These are phyloP conservation scores for Vigna angularis DNA, from an alignment of 306 rosid species.

Conservation along the genomic window DNA sequence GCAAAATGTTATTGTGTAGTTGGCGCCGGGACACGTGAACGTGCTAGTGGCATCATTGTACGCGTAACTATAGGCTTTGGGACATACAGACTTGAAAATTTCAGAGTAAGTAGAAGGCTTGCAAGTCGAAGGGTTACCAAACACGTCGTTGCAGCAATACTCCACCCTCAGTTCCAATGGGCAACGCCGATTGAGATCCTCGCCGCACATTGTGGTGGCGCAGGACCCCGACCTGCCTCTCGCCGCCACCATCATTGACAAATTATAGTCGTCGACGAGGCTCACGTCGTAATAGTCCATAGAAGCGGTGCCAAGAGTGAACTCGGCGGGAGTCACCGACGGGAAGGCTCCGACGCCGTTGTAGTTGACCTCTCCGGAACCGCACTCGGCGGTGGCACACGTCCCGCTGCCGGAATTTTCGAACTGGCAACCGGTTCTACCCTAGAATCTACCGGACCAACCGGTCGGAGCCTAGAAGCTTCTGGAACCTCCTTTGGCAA, in stretches of 20 bases:
- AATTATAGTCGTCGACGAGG: slow-evolving; percentile 89
- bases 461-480: slow-evolving; percentile 74
- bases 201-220: slow-evolving; percentile 67
- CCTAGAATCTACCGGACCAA: slow-evolving; percentile 98
- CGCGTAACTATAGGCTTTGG: slow-evolving; percentile 85
- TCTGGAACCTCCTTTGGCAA: slow-evolving; percentile 53
- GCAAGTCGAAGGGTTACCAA: slow-evolving; percentile 68
- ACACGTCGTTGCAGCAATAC: slow-evolving; percentile 81
- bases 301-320: slow-evolving; percentile 81
- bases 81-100: slow-evolving; percentile 85
- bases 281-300: slow-evolving; percentile 90
- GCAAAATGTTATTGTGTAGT: slow-evolving; percentile 79
- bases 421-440: slow-evolving; percentile 70
- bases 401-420: slow-evolving; percentile 59
- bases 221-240: slow-evolving; percentile 72
- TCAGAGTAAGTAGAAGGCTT: slow-evolving; percentile 75
- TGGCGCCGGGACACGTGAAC: slow-evolving; percentile 75
- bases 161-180: slow-evolving; percentile 70
- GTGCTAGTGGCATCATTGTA: slow-evolving; percentile 84
- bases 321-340: slow-evolving; percentile 87
- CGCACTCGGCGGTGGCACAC: slow-evolving; percentile 80
- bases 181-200: slow-evolving; percentile 69
- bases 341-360: slow-evolving; percentile 79
- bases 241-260: slow-evolving; percentile 74
- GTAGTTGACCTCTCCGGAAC: slow-evolving; percentile 71